phyloP scores from a whole-genome alignment of 345 rosid species.

The Gossypium sturtianum region DNA sequence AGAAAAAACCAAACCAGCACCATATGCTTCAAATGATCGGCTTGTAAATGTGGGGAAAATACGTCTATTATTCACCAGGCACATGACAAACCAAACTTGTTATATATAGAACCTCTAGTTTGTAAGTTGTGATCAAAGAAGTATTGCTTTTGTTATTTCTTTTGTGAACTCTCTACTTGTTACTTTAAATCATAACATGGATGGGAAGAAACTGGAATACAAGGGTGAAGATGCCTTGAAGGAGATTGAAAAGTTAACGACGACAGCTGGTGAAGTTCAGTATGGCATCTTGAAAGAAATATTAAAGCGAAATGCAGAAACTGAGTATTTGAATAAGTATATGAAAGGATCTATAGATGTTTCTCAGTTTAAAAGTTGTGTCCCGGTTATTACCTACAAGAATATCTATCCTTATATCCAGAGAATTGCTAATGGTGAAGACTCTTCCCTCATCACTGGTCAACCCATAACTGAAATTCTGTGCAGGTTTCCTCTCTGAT shows the following conservation, averaged over 20 bases:
- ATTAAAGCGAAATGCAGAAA: conserved; percentile 33
- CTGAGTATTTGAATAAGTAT: conserved; percentile 49
- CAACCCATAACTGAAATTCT: conserved; percentile 52
- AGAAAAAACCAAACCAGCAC: background rate
- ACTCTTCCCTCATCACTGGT: conserved; percentile 44
- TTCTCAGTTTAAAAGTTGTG: conserved; percentile 32
- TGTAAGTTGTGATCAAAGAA: background rate
- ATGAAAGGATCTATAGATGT: conserved; percentile 36
- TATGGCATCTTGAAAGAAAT: conserved; percentile 41
- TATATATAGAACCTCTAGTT: conserved; percentile 26
- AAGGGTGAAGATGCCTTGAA: conserved; percentile 49
- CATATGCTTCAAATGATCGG: conserved; percentile 14
- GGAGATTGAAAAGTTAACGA: conserved; percentile 51
- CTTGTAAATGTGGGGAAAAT: conserved; percentile 12
- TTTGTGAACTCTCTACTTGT: background rate
- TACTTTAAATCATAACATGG: conserved; percentile 27
- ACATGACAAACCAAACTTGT: background rate
- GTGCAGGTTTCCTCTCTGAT: conserved; percentile 52
- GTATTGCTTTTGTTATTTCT: background rate
- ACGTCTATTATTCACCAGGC: background rate
- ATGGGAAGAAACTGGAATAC: conserved; percentile 49
- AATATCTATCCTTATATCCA: conserved; percentile 49
- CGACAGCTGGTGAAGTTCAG: conserved; percentile 43
- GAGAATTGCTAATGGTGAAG: conserved; percentile 62
- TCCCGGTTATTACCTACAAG: conserved; percentile 54